Conservation (phyloP, 805 yeast genomes). For the Nakazawaea anatomiae region DNA sequence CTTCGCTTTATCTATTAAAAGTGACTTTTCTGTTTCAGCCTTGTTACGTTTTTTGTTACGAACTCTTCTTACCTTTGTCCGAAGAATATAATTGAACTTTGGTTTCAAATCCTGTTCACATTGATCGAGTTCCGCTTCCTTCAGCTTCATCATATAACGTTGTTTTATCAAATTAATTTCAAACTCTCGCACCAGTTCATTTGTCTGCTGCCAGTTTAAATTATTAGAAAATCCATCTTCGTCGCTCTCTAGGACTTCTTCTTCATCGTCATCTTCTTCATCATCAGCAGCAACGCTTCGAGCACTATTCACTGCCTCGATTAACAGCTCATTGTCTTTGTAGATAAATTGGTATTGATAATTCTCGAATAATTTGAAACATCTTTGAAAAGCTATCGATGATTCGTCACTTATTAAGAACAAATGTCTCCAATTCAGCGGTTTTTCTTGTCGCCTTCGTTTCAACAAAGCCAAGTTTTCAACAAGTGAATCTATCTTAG, state of each 20-base stretch:
- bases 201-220: neutral
- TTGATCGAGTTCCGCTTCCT: neutral
- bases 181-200: neutral
- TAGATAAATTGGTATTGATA: neutral
- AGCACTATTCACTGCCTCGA: no score
- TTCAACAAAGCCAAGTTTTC: constrained; percentile 7
- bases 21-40: no score
- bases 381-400: neutral
- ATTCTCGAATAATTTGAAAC: neutral
- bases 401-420: neutral
- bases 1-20: no score
- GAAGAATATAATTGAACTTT: no score
- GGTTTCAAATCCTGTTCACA: no score
- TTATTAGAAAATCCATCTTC: neutral
- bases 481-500: constrained; percentile 16
- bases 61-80: no score
- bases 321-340: neutral
- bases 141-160: neutral
- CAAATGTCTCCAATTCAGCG: neutral
- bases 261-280: neutral
- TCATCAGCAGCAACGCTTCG: neutral
- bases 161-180: neutral
- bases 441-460: neutral
- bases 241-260: neutral
- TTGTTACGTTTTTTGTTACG: no score